Percentiles rank a stretch among this genome's conserved stretches.
Evolutionary conservation across 106 monocot genomes (phyloP).

Genomic region (Vanilla planifolia): DNA sequence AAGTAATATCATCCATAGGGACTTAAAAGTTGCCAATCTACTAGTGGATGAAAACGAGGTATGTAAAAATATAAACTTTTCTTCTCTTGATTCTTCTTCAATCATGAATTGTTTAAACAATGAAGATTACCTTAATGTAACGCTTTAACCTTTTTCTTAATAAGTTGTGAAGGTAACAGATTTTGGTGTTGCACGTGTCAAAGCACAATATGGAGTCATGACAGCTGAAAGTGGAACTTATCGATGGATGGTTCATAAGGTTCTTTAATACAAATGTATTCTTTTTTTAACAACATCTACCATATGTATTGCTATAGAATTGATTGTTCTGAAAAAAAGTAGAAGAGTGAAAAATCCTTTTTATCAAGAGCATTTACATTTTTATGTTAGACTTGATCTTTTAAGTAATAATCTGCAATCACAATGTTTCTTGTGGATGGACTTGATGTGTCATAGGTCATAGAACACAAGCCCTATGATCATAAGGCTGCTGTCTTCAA

Average conservation of each 20-base stretch:
- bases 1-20: conserved; percentile 92
- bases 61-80: conserved; percentile 23
- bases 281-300: neutral
- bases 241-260: conserved; percentile 99
- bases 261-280: conserved; percentile 19
- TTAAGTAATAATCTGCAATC: no score
- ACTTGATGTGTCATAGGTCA: conserved; percentile 35
- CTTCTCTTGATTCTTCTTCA: no score
- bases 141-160: neutral
- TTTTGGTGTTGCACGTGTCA: conserved; percentile 97
- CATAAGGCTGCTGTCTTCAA: conserved; percentile 80
- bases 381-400: no score
- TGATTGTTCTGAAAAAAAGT: no score
- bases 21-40: conserved; percentile 88
- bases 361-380: no score
- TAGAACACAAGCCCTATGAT: conserved; percentile 82
- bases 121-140: no score
- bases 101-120: no score
- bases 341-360: no score
- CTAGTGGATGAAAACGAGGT: conserved; percentile 95
- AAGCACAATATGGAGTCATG: conserved; percentile 84
- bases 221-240: conserved; percentile 99
- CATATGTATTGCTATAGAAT: neutral
- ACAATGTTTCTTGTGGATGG: neutral
- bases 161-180: conserved; percentile 94